These are phyloP conservation scores for Amanita inopinata DNA, from an alignment of 768 basidiomycete genomes.

Conservation along the genomic window DNA sequence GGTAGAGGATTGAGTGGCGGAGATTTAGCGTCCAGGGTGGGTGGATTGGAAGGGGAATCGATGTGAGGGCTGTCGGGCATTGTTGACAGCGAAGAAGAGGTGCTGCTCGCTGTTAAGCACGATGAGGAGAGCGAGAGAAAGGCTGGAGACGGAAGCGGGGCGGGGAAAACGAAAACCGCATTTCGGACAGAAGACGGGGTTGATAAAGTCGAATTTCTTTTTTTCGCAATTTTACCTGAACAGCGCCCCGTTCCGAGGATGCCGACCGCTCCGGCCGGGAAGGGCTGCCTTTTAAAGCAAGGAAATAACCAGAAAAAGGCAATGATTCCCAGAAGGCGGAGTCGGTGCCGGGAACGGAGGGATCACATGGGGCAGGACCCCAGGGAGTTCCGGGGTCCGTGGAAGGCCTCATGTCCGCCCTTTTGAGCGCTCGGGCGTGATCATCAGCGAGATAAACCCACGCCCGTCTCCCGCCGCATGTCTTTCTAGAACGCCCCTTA, in stretches of 20 bases:
- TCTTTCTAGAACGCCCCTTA: conserved; percentile 2
- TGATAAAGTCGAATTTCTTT: conserved; percentile 7
- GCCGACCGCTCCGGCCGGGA: background rate
- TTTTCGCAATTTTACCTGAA: conserved; percentile 1
- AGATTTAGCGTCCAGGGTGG: conserved; percentile 3
- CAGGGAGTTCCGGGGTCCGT: background rate
- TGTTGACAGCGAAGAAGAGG: conserved; percentile 4
- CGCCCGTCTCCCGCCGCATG: conserved; percentile 5
- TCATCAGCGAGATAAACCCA: background rate
- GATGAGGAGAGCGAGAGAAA: background rate
- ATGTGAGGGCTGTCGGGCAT: conserved; percentile 12
- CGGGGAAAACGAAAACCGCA: conserved; percentile 6
- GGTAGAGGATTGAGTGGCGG: conserved; percentile 2
- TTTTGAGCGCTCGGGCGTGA: background rate
- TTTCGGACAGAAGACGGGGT: conserved; percentile 4
- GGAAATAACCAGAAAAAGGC: background rate
- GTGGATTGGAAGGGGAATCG: background rate
- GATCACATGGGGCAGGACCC: conserved; percentile 7
- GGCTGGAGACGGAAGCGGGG: conserved; percentile 4
- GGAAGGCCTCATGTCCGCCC: conserved; percentile 1
- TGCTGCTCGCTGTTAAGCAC: background rate
- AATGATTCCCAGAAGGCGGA: background rate
- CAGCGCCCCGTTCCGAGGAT: background rate
- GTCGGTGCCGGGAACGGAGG: background rate
- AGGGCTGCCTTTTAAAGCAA: background rate